Base-by-base conservation (phyloP, 2,329 filamentous ascomycete genomes). In the Ophiostoma ulmi region DNA sequence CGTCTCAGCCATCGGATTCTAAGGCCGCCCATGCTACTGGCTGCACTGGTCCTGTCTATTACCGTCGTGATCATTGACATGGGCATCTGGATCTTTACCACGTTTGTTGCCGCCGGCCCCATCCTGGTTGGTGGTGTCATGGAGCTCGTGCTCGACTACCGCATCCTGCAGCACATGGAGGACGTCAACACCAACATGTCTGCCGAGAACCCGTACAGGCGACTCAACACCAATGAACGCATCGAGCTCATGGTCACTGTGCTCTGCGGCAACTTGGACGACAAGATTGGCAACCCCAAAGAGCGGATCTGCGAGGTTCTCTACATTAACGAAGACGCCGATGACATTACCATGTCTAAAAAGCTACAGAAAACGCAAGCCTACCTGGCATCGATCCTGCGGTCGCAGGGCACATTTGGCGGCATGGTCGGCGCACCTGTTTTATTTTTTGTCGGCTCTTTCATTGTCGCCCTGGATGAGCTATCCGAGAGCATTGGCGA, bases 211-310 rank as follows among this genome's bases (percentile, higher is more conserved):
- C n/a, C 22, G 20, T 38, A 66, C 58, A 35, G 35, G 3, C 41
- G 65, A 13, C 65, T 67, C 22, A 67, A 4, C 36, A 26, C 65
- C 11, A 67, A 69, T 22, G 67, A 69, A 35, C 31, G 67, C 35
- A 55, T 69, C 31, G 67, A 63, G 52, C 48, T 69, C 44, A 69
- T 69, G 67, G 35, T 69, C 11, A 13, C 67, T 5, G 67, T 69
- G 8, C 67, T 69, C 35, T 69, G 67, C 52, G 67, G 67, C 10
- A 69, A 69, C 52, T 8, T 69, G 52, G 67, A 69, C 52, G 67
- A 69, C 67, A 41, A 10, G 10, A 41, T 61, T 17, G 67, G 52
- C 31, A n/a, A 69, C 17, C 67, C 67, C n/a, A 39, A 31, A 20
- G 52, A 55, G 11, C 17, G 52, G 11, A 69, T 69, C 6, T 35